Base-by-base conservation (phyloP, 352 stramenopile genomes). In the Phytopythium boreale region DNA sequence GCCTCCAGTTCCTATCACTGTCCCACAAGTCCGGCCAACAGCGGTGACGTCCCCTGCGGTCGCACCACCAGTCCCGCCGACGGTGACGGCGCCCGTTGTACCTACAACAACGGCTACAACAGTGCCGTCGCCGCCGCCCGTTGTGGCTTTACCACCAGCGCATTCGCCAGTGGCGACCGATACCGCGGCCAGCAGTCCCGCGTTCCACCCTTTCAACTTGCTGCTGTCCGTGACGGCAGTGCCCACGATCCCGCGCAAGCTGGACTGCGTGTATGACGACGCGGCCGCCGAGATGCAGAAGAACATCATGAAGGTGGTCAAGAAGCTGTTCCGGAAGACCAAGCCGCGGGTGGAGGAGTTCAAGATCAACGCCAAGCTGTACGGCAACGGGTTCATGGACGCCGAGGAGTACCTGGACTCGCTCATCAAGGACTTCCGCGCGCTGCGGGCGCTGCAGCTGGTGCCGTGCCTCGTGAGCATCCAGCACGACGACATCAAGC, bases 321-420 rank as follows among this genome's bases (percentile, higher is more conserved):
- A 85, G 60, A 90, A 86, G 59, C 46, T 88, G n/a, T 68, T 89
- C n/a, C 77, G 75, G 31, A 83, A 80, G 59, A 63, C 88, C 67
- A 88, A 83, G 34, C 31, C 59, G 12, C 76, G 75, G 43, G 59
- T 89, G 26, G 79, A 92, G 59, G 85, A 92, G 36, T 94, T 94
- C 64, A 94, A 92, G 74, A 85, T 88, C 53, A 94, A 91, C 51
- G 81, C 83, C 36, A 79, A 80, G 1, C 70, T 94, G 12, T 90
- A 79, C 67, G 85, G 85, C 37, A 92, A 88, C 70, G 82, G 87
- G 62, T 92, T 91, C 47, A 90, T 94, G 83, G 85, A 92, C 46
- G 61, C 80, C 0, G 58, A 74, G 44, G 82, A 87, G 53, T 94
- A 90, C 53, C 24, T 92, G 41, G 73, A 90, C n/a, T 76, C 68